These are phyloP conservation scores for Diplosphaera chodatii DNA, from an alignment of 139 green algal species.

Conservation along the genomic window DNA sequence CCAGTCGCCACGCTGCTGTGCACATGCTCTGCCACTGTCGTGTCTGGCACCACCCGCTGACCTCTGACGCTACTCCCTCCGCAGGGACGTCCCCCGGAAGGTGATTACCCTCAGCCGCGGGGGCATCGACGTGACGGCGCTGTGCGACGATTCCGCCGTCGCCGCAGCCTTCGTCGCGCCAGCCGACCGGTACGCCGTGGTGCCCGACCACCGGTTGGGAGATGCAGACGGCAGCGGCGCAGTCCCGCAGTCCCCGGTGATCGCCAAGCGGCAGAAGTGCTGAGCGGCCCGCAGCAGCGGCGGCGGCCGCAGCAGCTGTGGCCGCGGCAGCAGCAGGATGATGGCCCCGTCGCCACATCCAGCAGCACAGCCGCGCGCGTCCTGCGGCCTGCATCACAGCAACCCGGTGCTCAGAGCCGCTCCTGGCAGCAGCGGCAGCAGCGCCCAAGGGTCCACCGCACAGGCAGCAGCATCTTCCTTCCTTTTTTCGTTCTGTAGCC, in stretches of 20 bases:
- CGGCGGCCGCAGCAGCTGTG: no score
- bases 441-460: no score
- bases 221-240: background rate
- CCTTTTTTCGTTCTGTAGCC: no score
- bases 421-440: no score
- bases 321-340: background rate
- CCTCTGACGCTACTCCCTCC: background rate
- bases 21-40: no score
- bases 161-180: conserved; percentile 31
- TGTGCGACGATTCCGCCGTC: conserved; percentile 13
- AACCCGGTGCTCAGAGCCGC: no score
- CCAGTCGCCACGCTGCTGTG: no score
- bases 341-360: no score
- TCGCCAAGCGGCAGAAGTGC: background rate
- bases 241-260: background rate
- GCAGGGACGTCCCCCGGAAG: background rate
- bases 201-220: conserved; percentile 23
- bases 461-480: no score
- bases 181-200: conserved; percentile 42
- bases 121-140: conserved; percentile 14
- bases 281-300: background rate
- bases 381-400: no score
- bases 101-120: conserved; percentile 2
- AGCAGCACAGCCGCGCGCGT: no score
- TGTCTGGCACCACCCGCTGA: no score